Percentiles rank a stretch among this genome's conserved stretches.
These are phyloP conservation scores for Stenogyne calaminthoides DNA, from an alignment of 305 asterid species.

Conservation along the genomic window DNA sequence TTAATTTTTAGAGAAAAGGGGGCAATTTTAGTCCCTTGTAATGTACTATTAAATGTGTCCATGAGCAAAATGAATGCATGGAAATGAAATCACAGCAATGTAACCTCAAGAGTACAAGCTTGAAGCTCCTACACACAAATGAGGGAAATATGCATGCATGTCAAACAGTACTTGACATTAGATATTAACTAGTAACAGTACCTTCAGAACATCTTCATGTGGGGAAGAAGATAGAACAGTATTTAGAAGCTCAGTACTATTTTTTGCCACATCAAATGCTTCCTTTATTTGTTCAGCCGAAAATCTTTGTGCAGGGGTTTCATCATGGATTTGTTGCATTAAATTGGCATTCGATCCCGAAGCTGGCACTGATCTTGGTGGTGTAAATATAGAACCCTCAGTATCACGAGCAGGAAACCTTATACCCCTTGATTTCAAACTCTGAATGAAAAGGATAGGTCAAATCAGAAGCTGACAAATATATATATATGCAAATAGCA, in stretches of 20 bases:
- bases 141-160: background rate
- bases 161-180: background rate
- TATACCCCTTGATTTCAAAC: conserved; percentile 78
- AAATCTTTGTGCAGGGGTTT: conserved; percentile 38
- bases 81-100: background rate
- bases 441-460: conserved; percentile 40
- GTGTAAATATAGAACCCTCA: conserved; percentile 74
- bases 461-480: conserved; percentile 7
- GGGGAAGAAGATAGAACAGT: conserved; percentile 88
- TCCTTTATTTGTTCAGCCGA: conserved; percentile 75
- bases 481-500: background rate
- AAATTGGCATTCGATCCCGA: conserved; percentile 48
- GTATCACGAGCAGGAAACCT: conserved; percentile 72
- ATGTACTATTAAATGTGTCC: background rate
- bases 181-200: conserved; percentile 28
- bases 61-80: background rate
- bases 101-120: conserved; percentile 3
- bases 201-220: conserved; percentile 72
- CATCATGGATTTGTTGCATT: background rate
- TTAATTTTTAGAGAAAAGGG: background rate
- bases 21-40: background rate
- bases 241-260: conserved; percentile 78
- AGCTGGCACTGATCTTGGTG: conserved; percentile 60
- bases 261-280: conserved; percentile 86
- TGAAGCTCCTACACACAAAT: background rate